A percentile compares a stretch with the other conserved stretches of the same genome.
These are phyloP conservation scores for Nitzschia palea DNA, from an alignment of 108 stramenopile species.

Conservation along the genomic window DNA sequence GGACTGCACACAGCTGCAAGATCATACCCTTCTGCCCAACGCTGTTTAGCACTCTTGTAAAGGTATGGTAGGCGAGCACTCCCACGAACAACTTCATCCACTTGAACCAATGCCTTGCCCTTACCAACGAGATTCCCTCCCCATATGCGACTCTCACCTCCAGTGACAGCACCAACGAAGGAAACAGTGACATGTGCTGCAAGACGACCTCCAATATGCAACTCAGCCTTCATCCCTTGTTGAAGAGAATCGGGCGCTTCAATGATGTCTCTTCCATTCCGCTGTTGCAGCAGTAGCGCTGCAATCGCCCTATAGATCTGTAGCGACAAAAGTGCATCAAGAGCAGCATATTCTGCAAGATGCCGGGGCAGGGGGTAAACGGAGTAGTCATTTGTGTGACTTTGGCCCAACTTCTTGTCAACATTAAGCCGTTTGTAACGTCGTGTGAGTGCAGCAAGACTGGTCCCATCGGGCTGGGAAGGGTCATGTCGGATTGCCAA, in stretches of 20 bases:
- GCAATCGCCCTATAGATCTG: not conserved
- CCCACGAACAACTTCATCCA: not conserved
- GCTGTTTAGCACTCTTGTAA: not conserved
- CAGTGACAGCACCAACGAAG: not conserved
- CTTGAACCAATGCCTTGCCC: not conserved
- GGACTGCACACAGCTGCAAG: not conserved
- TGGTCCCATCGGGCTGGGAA: not conserved
- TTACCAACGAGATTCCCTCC: not conserved
- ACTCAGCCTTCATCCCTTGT: not conserved
- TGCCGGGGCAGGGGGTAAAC: not conserved
- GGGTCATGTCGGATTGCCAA: not conserved
- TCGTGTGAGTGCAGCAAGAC: not conserved
- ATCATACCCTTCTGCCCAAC: not conserved
- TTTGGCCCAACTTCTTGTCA: not conserved
- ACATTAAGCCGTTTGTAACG: not conserved
- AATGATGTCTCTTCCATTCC: not conserved
- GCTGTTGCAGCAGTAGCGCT: not conserved
- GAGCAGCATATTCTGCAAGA: not conserved
- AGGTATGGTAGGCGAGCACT: not conserved
- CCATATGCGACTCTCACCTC: not conserved
- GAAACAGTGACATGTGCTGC: not conserved
- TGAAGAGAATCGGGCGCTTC: not conserved
- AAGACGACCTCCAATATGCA: not conserved
- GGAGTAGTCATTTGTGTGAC: not conserved
- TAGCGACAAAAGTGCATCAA: not conserved